Percentiles rank a stretch among this genome's conserved stretches.
Conservation (phyloP, 2,329 filamentous ascomycete species). For the Trematosphaeria pertusa region DNA sequence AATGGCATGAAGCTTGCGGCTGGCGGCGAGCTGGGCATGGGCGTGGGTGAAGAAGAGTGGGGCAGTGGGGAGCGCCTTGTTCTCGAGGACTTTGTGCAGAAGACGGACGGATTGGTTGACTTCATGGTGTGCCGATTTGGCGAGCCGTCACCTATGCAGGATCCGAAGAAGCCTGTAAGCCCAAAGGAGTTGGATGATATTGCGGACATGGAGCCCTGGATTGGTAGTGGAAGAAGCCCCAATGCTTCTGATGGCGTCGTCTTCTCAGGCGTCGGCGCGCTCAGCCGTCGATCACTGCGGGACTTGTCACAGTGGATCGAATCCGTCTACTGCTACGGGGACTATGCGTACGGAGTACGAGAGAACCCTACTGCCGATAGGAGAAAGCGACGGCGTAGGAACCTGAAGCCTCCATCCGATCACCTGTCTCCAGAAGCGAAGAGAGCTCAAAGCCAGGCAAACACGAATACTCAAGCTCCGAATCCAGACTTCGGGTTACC, state of each 20-base stretch:
- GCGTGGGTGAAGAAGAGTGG: conserved; percentile 93
- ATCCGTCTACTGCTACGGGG: conserved; percentile 82
- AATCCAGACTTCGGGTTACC: conserved; percentile 17
- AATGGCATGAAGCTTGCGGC: conserved; percentile 86
- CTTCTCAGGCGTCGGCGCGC: conserved; percentile 79
- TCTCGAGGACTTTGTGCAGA: conserved; percentile 81
- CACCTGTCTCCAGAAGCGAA: conserved; percentile 6
- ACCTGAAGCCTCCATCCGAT: conserved; percentile 23
- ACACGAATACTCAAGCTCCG: conserved; percentile 8
- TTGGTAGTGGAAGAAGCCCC: conserved; percentile 73
- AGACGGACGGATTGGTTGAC: conserved; percentile 86
- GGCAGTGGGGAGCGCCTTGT: conserved; percentile 94
- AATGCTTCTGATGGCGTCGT: conserved; percentile 80
- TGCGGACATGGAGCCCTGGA: conserved; percentile 64
- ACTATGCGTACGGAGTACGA: conserved; percentile 82
- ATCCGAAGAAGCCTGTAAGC: conserved; percentile 34
- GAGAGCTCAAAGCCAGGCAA: neutral
- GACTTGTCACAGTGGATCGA: conserved; percentile 87
- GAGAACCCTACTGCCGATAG: conserved; percentile 77
- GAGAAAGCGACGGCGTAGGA: conserved; percentile 54
- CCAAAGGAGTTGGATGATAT: conserved; percentile 22
- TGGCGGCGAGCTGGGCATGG: conserved; percentile 89
- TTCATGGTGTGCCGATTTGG: conserved; percentile 88
- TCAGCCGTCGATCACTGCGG: conserved; percentile 74
- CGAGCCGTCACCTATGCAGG: conserved; percentile 52